Conservation (phyloP, 768 basidiomycete genomes). For the Tulasnella sp. region DNA sequence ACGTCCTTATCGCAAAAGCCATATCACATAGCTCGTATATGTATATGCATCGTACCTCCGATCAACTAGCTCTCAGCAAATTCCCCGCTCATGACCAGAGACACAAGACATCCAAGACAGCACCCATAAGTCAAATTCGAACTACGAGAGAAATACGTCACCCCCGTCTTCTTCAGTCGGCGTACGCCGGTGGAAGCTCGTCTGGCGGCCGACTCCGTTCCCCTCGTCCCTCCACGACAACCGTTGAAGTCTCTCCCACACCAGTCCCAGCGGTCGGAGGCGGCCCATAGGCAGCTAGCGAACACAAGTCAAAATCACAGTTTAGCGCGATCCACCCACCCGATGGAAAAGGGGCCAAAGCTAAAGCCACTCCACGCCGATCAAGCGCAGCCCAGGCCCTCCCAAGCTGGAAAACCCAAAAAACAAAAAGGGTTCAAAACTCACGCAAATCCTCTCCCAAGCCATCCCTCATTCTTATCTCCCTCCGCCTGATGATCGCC, state of each 20-base stretch:
- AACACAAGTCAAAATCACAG: not conserved
- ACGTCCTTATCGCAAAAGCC: not conserved
- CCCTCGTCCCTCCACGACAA: not conserved
- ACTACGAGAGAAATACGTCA: not conserved
- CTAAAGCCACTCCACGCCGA: not conserved
- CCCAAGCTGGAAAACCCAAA: not conserved
- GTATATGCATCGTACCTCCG: not conserved
- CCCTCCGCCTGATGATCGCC: not conserved
- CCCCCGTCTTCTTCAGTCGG: not conserved
- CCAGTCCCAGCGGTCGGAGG: not conserved
- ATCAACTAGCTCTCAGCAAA: not conserved
- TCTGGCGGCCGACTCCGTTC: not conserved
- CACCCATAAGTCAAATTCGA: not conserved
- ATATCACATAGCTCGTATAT: not conserved
- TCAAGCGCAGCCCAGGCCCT: too few relatives aligned
- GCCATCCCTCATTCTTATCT: not conserved
- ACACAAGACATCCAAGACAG: not conserved
- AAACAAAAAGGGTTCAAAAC: too few relatives aligned
- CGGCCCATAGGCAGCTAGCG: not conserved
- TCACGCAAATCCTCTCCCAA: constrained; percentile 9
- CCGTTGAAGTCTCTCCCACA: not conserved
- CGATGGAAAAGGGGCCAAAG: not conserved
- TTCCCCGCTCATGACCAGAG: not conserved
- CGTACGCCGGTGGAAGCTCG: not conserved
- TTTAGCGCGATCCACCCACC: not conserved